Evolutionary conservation across 805 yeast genomes (phyloP).

Genomic region (Candida nitratophila): DNA sequence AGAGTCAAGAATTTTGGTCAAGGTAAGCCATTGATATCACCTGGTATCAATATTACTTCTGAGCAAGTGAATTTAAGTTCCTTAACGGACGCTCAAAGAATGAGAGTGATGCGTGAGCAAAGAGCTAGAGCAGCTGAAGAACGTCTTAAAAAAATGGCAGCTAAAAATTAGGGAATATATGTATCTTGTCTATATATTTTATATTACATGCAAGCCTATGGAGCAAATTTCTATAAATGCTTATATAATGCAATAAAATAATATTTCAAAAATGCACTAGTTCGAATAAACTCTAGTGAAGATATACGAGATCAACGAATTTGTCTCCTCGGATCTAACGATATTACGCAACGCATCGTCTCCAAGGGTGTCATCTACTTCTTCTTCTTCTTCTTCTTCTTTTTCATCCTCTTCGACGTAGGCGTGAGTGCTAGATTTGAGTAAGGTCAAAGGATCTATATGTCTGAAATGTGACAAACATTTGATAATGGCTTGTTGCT

Average conservation of each 20-base stretch:
- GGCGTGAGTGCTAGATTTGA: no score
- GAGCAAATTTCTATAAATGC: no score
- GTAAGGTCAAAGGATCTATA: conserved; percentile 36
- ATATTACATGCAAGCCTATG: no score
- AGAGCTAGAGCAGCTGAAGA: conserved; percentile 97
- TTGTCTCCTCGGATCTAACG: conserved; percentile 12
- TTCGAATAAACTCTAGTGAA: conserved; percentile 25
- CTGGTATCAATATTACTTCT: conserved; percentile 13
- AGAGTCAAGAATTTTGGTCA: conserved; percentile 24
- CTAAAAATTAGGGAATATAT: not conserved
- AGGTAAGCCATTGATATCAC: conserved; percentile 28
- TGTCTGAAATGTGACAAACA: conserved; percentile 62
- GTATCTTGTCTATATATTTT: not conserved
- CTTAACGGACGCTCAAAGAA: conserved; percentile 65
- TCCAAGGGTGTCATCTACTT: conserved; percentile 9
- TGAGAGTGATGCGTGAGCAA: conserved; percentile 83
- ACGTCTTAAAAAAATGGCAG: conserved; percentile 37
- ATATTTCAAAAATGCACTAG: not conserved
- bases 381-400: conserved; percentile 3
- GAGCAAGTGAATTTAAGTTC: conserved; percentile 46
- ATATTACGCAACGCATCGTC: conserved; percentile 29
- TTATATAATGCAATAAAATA: no score
- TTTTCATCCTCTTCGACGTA: conserved; percentile 4
- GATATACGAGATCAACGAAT: conserved; percentile 29
- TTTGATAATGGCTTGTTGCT: conserved; percentile 40